Evolutionary conservation across 176 grass and related monocot genomes (phyloP).

Genomic region (Bromus sterilis): DNA sequence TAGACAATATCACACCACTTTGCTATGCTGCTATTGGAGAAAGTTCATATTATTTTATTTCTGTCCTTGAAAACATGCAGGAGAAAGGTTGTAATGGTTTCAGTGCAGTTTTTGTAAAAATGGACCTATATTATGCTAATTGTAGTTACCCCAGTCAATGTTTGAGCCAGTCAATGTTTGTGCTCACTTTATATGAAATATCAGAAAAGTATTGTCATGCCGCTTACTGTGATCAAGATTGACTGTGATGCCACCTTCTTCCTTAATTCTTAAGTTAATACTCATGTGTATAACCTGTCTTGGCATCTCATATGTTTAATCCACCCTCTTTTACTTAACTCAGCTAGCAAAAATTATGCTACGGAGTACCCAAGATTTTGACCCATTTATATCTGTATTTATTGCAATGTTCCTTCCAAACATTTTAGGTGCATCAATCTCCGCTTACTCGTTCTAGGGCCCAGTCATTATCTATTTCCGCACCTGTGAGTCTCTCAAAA

Average conservation of each 20-base stretch:
- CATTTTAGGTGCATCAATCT: not conserved
- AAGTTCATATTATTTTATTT: not conserved
- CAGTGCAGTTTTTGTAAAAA: not conserved
- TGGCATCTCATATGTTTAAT: not conserved
- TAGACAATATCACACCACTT: not conserved
- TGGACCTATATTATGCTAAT: not conserved
- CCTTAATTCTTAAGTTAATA: no score
- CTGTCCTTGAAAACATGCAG: not conserved
- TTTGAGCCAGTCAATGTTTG: no score
- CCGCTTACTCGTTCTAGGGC: not conserved
- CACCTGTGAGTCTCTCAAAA: slow-evolving; percentile 27
- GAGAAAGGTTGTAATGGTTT: not conserved
- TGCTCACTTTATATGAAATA: no score
- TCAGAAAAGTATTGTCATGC: no score
- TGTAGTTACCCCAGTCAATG: no score
- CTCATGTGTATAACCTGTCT: not conserved
- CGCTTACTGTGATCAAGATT: no score
- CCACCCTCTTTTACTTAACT: not conserved
- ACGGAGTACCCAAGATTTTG: not conserved
- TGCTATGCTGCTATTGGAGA: not conserved
- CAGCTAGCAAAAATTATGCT: not conserved
- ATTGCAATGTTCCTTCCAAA: not conserved
- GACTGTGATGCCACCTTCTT: no score
- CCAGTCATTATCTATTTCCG: not conserved
- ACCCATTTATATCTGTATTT: slow-evolving; percentile 11